phyloP scores from a whole-genome alignment of 495 filamentous ascomycete genomes.

The Podospora bellae-mahoneyi region DNA sequence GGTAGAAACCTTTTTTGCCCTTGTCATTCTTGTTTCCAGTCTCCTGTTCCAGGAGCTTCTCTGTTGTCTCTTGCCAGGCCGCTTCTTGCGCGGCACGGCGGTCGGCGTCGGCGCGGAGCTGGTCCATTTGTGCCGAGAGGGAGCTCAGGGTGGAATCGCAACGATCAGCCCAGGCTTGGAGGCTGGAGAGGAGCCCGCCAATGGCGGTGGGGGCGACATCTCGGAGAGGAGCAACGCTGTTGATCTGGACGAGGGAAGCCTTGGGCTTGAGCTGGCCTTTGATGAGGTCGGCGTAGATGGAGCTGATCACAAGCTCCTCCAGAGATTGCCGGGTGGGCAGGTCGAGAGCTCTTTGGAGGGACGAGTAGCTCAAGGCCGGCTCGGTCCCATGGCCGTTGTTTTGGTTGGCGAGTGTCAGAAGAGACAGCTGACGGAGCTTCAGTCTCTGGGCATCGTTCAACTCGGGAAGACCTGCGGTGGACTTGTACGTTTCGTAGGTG shows the following conservation, averaged over 20 bases:
- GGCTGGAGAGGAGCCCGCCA: slow-evolving; percentile 58
- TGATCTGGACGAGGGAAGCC: slow-evolving; percentile 66
- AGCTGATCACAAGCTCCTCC: slow-evolving; percentile 84
- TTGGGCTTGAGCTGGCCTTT: slow-evolving; percentile 77
- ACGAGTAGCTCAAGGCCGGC: slow-evolving; percentile 61
- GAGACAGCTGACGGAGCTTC: slow-evolving; percentile 88
- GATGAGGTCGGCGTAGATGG: slow-evolving; percentile 82
- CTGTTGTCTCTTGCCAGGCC: slow-evolving; percentile 46
- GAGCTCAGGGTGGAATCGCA: slow-evolving; percentile 71
- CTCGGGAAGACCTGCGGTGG: slow-evolving; percentile 55
- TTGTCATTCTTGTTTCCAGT: slow-evolving; percentile 32
- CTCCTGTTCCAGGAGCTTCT: slow-evolving; percentile 35
- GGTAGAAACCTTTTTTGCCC: slow-evolving; percentile 22
- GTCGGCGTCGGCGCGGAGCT: slow-evolving; percentile 53
- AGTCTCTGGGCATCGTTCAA: slow-evolving; percentile 69
- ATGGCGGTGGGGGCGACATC: slow-evolving; percentile 71
- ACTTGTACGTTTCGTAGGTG: slow-evolving; percentile 70
- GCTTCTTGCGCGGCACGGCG: slow-evolving; percentile 50
- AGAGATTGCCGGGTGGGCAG: slow-evolving; percentile 67
- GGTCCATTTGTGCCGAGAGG: slow-evolving; percentile 67
- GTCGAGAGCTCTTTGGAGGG: slow-evolving; percentile 62
- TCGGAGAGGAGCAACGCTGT: slow-evolving; percentile 75
- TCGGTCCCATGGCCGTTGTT: slow-evolving; percentile 44
- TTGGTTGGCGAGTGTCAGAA: slow-evolving; percentile 64
- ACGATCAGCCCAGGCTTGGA: slow-evolving; percentile 71